A percentile compares a stretch with the other conserved stretches of the same genome.
Conservation (phyloP, 257 asterid species). For the Przewalskia tangutica region DNA sequence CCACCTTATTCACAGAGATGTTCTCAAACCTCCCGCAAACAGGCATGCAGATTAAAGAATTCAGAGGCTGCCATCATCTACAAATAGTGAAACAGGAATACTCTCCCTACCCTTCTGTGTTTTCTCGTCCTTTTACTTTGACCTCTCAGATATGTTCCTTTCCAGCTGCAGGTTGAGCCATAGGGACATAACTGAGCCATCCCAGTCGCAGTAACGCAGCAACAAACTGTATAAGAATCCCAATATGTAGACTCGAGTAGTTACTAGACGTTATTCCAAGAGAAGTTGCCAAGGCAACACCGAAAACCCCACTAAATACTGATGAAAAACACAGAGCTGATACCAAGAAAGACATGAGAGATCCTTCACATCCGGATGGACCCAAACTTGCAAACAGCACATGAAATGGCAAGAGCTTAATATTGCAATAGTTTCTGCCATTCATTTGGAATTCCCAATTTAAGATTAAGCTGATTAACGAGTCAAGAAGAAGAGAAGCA, state of each 20-base stretch:
- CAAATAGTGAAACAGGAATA: background rate
- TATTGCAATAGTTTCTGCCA: slow-evolving; percentile 69
- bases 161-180: slow-evolving; percentile 22
- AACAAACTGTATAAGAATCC: slow-evolving; percentile 56
- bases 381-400: slow-evolving; percentile 71
- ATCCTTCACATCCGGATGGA: slow-evolving; percentile 75
- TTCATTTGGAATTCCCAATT: slow-evolving; percentile 62
- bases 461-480: slow-evolving; percentile 52
- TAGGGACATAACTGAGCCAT: slow-evolving; percentile 51
- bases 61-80: background rate
- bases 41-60: background rate
- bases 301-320: slow-evolving; percentile 52
- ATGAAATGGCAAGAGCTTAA: slow-evolving; percentile 68
- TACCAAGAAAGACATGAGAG: slow-evolving; percentile 63
- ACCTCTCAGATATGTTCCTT: slow-evolving; percentile 30
- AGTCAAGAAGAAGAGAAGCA: slow-evolving; percentile 60
- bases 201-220: slow-evolving; percentile 56
- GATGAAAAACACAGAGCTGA: slow-evolving; percentile 67
- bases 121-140: slow-evolving; percentile 38
- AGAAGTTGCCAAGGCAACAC: slow-evolving; percentile 54
- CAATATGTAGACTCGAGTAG: slow-evolving; percentile 56
- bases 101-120: slow-evolving; percentile 51
- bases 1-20: background rate
- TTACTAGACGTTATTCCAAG: slow-evolving; percentile 56
- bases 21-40: background rate